phyloP scores from a whole-genome alignment of 257 asterid species.

The Solanum sitiens region DNA sequence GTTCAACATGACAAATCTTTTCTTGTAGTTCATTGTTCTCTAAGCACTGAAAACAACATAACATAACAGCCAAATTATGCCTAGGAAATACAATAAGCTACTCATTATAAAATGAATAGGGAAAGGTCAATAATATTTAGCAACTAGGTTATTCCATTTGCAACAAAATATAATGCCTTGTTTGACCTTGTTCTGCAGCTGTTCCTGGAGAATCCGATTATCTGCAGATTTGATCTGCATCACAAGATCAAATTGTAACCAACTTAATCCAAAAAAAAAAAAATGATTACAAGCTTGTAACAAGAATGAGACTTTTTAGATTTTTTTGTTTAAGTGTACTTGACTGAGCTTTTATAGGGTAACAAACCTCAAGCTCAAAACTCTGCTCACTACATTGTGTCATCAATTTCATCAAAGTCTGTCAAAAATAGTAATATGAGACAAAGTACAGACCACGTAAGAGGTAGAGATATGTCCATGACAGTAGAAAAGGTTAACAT shows the following conservation, averaged over 20 bases:
- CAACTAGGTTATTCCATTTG: background rate
- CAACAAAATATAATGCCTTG: background rate
- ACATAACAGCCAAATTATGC: background rate
- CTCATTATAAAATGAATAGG: background rate
- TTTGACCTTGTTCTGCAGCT: conserved; percentile 76
- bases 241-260: conserved; percentile 13
- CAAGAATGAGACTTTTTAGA: background rate
- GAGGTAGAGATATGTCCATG: background rate
- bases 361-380: conserved; percentile 85
- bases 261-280: background rate
- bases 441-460: background rate
- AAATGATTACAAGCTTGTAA: background rate
- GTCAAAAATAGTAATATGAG: conserved; percentile 8
- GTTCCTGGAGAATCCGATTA: conserved; percentile 87
- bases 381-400: conserved; percentile 81
- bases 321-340: background rate
- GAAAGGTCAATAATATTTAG: background rate
- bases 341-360: background rate
- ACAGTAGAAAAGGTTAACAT: background rate
- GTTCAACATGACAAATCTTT: conserved; percentile 48
- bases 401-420: conserved; percentile 70
- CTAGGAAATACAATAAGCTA: background rate
- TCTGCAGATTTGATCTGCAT: conserved; percentile 91
- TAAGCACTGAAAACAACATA: conserved; percentile 39
- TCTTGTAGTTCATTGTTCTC: conserved; percentile 71